Base-by-base conservation (phyloP, 306 rosid genomes). In the Dicorynia guianensis region DNA sequence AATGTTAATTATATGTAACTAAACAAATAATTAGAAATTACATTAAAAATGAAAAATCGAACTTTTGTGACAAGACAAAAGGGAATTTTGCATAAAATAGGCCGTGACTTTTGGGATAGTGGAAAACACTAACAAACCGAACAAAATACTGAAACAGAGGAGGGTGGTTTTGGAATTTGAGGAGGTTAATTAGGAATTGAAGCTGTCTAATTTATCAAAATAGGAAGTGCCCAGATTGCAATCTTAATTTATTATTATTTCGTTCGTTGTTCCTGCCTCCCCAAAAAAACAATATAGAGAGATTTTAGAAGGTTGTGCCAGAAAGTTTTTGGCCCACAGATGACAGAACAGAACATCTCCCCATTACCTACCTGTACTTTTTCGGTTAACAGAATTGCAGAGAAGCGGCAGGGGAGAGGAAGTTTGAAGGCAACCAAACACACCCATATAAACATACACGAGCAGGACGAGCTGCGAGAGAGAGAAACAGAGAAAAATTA, bases 261-360 rank as follows among this genome's bases (percentile, higher is more conserved):
- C 11, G 39, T 33, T 38, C 8, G 15, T 66, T 58, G 36, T 66
- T 49, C 61, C 76, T 47, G 81, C 77, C 62, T 50, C 78, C 39
- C 52, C 19, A 15, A 9, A 42, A 14, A 30, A 67, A 48, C 48
- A n/a, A 30, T 5, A n/a, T 50, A 38, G 43, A 77, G 30, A 25
- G 30, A 67, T 72, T 77, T 55, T 77, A 68, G 83, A 69, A 67
- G 82, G 73, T 74, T 54, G 85, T 81, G 79, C 76, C 73, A 70
- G 85, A 74, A 74, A 69, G 78, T 53, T 78, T 63, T 74, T 66
- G 87, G 74, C 80, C 77, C 84, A 25, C 30, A 25, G 30, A 25
- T 25, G 30, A 77, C 78, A 57, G 53, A 61, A 77, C 78, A 57
- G 53, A 61, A 52, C 71, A 70, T 54, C 61, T 70, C 52, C 62